Percentiles rank a stretch among this genome's conserved stretches.
phyloP scores from a whole-genome alignment of 345 rosid genomes.

The Moricandia moricandioides region DNA sequence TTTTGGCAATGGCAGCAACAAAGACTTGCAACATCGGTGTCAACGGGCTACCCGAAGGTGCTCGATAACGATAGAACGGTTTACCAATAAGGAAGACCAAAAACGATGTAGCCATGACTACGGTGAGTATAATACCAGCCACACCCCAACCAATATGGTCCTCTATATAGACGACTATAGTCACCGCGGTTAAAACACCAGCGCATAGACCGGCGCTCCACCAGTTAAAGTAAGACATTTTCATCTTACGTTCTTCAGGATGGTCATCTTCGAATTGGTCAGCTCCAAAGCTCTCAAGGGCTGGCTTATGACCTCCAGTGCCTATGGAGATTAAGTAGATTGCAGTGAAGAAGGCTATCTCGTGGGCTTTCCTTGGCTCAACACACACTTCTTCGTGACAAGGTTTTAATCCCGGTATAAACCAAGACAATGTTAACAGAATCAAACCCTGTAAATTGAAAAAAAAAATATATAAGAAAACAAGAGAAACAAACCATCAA shows the following conservation, averaged over 20 bases:
- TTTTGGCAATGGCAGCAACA: slow-evolving; percentile 71
- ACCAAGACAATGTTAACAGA: slow-evolving; percentile 70
- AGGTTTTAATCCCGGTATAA: slow-evolving; percentile 65
- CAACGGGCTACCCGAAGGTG: slow-evolving; percentile 75
- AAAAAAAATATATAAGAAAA: not conserved
- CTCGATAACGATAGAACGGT: slow-evolving; percentile 68
- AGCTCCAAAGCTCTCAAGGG: slow-evolving; percentile 94
- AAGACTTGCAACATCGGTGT: slow-evolving; percentile 79
- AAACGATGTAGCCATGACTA: slow-evolving; percentile 64
- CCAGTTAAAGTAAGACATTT: slow-evolving; percentile 95
- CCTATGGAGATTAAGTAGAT: slow-evolving; percentile 80
- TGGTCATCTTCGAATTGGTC: slow-evolving; percentile 92
- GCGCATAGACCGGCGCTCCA: slow-evolving; percentile 79
- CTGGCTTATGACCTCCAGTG: slow-evolving; percentile 96
- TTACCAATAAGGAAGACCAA: slow-evolving; percentile 60
- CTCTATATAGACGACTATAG: slow-evolving; percentile 65
- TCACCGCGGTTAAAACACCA: slow-evolving; percentile 74
- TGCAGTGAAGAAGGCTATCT: slow-evolving; percentile 66
- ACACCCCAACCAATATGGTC: slow-evolving; percentile 84
- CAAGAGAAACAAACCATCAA: slow-evolving; percentile 7
- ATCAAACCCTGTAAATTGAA: slow-evolving; percentile 54
- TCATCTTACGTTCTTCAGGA: slow-evolving; percentile 63
- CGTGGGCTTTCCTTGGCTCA: slow-evolving; percentile 66
- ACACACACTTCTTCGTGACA: slow-evolving; percentile 53
- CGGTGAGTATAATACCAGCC: slow-evolving; percentile 61